Evolutionary conservation across 2,329 filamentous ascomycete genomes (phyloP).

Genomic region (Rutstroemia sp.): DNA sequence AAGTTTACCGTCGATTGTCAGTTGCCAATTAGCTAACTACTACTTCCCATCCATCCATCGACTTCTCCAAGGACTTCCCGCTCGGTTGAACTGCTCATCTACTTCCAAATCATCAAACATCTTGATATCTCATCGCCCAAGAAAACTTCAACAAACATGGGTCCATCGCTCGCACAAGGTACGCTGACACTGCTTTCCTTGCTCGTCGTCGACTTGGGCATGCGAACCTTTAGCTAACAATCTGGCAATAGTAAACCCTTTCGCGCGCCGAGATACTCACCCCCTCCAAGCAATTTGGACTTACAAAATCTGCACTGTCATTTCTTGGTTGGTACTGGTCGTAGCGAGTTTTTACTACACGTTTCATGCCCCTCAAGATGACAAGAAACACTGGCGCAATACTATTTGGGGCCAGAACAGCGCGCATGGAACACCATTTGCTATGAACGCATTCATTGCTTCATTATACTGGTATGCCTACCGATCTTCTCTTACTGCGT

Average conservation of each 20-base stretch:
- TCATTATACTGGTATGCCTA: constrained; percentile 68
- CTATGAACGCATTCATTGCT: constrained; percentile 56
- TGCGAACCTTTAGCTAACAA: background rate
- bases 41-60: too few species aligned
- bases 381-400: constrained; percentile 43
- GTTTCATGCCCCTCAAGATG: constrained; percentile 53
- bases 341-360: constrained; percentile 70
- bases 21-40: too few species aligned
- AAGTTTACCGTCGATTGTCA: too few species aligned
- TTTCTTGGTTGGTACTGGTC: constrained; percentile 70
- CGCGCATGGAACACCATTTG: constrained; percentile 62
- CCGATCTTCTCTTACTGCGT: background rate
- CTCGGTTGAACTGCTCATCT: too few species aligned
- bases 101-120: too few species aligned
- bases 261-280: constrained; percentile 62
- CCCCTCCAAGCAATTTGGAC: constrained; percentile 52
- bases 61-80: too few species aligned
- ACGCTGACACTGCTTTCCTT: background rate
- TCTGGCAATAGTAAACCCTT: constrained; percentile 62
- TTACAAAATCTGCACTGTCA: constrained; percentile 68
- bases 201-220: background rate
- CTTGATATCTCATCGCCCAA: too few species aligned
- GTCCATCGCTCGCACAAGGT: constrained; percentile 8
- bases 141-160: background rate
- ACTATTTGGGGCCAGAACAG: constrained; percentile 72